Base-by-base conservation (phyloP, 306 rosid species). In the Rosa rugosa region DNA sequence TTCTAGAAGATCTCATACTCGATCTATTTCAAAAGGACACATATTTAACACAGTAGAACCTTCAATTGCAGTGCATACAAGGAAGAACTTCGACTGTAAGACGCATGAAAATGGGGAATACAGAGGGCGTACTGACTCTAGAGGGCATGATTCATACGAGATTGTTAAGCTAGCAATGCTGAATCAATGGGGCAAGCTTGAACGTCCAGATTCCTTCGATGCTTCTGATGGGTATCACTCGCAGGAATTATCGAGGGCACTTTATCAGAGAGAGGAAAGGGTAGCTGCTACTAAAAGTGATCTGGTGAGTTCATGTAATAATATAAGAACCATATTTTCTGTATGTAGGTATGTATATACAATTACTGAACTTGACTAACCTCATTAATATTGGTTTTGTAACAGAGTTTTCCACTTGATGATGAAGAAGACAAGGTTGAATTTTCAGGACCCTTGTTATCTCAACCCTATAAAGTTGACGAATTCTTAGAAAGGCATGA, bases 171-270 rank as follows among this genome's bases (percentile, higher is more conserved):
- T 96, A 34, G 89, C 87, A 34, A 82, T 86, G 80, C 84, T 90
- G 84, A 96, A 91, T 56, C 94, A 89, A 22, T 93, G 99, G 99
- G 87, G 91, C 72, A 93, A 84, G 89, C 92, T 95, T 90, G 99
- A 88, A 64, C 91, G 89, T 44, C 97, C 97, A 0, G 98, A 90
- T 77, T 95, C 99, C 5, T 93, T 95, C 80, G 99, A 95, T 85
- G 91, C 92, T 82, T 92, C 96, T 36, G 99, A 95, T 42, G 98
- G 84, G 73, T 95, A 93, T 82, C 97, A 93, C 79, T 95, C 99
- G 0, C 98, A 91, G 83, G 99, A 93, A 73, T 84, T 95, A 47
- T 87, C 99, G 0, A 40, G 83, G 80, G 88, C 90, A 27, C 90
- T 87, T 81, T 93, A 91, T 85, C 86, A 81, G 50, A 88, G 83